Evolutionary conservation across 2,329 filamentous ascomycete species (phyloP).

Genomic region (Fusarium udum): DNA sequence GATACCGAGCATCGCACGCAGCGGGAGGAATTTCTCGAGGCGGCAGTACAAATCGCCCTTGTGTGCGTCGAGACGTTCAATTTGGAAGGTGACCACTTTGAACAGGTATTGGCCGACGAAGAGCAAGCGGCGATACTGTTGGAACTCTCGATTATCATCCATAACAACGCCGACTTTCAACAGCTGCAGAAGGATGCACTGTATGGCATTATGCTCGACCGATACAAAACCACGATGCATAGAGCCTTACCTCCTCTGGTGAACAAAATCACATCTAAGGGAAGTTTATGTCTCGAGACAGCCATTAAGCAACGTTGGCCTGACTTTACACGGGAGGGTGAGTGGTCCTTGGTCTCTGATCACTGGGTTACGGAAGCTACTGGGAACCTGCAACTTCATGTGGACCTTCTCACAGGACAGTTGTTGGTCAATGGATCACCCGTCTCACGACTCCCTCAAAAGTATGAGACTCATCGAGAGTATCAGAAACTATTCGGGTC

Average conservation of each 20-base stretch:
- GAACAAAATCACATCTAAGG: rapidly evolving
- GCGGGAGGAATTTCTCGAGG: constrained; percentile 10
- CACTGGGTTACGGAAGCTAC: constrained; percentile 24
- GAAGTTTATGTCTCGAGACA: constrained; percentile 11
- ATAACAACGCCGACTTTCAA: background rate
- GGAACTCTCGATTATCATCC: constrained; percentile 15
- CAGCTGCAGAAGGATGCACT: background rate
- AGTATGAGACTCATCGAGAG: constrained; percentile 3
- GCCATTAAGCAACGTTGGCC: constrained; percentile 33
- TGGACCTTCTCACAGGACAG: constrained; percentile 23
- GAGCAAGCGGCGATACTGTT: constrained; percentile 22
- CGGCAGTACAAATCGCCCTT: constrained; percentile 1
- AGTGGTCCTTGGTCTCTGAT: constrained; percentile 3
- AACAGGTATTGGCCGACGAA: background rate
- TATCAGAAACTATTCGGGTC: constrained; percentile 28
- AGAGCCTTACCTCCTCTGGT: background rate
- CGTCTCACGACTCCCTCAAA: constrained; percentile 11
- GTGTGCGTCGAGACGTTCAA: constrained; percentile 33
- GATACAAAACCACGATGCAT: constrained; percentile 20
- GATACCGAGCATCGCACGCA: constrained; percentile 1
- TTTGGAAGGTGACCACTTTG: background rate
- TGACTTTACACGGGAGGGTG: background rate
- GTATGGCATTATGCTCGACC: constrained; percentile 2
- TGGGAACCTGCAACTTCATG: background rate
- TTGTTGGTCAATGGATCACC: constrained; percentile 19